Base-by-base conservation (phyloP, 345 rosid genomes). In the Corymbia maculata region DNA sequence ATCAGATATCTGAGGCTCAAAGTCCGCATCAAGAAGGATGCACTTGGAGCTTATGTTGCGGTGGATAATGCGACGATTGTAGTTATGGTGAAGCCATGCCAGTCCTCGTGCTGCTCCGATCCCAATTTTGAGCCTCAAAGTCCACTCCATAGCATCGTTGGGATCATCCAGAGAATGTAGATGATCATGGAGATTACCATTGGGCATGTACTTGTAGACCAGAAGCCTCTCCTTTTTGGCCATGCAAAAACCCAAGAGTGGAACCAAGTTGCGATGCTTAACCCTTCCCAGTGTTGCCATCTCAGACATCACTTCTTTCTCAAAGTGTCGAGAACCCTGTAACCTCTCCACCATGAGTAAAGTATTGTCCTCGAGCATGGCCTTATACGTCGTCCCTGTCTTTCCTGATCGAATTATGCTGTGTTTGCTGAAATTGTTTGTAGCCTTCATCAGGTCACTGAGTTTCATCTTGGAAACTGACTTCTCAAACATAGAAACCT, bases 51-150 rank as follows among this genome's bases (percentile, higher is more conserved):
- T 97, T 90, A 97, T 92, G 90, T 97, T 97, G 42, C 99, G 94
- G 90, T 97, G 99, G 88, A 97, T 91, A 86, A 97, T 96, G 52
- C 99, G 96, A 32, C 99, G 99, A 90, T 95, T 97, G 91, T 98
- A 97, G 90, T 90, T 96, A 88, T 97, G 99, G 89, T 97, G 99
- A 84, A 97, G 98, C 99, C 99, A 97, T 7, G 99, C 99, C 88
- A 97, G 91, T 88, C 97, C 98, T 92, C 88, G 94, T 2, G 99
- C 97, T 15, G 99, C 95, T 66, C 96, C 95, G 61, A 96, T 92
- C 82, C 94, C 98, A 84, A 97, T 94, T 91, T 94, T 96, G 91
- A 97, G 95, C 95, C 99, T 96, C 36, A 92, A 52, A 68, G 99
- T 52, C 99, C 99, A 97, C n/a, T 94, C 97, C 95, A 97, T 85